A percentile compares a stretch with the other conserved stretches of the same genome.
Evolutionary conservation across 2,329 filamentous ascomycete species (phyloP).

Genomic region (Aspergillus amoenus): DNA sequence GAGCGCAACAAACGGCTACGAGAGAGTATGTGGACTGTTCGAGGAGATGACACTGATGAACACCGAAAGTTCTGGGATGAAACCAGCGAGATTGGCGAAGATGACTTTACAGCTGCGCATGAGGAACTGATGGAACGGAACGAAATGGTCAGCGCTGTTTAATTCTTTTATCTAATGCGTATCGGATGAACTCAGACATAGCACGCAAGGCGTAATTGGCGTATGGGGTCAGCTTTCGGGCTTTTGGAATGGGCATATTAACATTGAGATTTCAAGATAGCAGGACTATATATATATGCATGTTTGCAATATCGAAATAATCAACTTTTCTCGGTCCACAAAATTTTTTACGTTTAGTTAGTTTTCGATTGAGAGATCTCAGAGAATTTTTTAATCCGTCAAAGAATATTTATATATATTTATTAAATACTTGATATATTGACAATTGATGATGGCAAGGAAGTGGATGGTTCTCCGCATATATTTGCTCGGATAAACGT

Average conservation of each 20-base stretch:
- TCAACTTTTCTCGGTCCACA: background rate
- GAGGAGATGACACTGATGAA: conserved; percentile 65
- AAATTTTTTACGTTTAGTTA: background rate
- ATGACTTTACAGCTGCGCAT: conserved; percentile 73
- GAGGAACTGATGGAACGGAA: conserved; percentile 68
- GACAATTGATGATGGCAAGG: background rate
- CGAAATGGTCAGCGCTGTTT: conserved; percentile 39
- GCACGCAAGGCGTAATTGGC: background rate
- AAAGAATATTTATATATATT: background rate
- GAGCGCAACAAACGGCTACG: conserved; percentile 89
- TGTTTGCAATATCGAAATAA: background rate
- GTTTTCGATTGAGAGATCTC: background rate
- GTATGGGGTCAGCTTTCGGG: background rate
- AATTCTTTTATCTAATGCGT: background rate
- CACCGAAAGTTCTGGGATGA: conserved; percentile 83
- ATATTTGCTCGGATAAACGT: conserved; percentile 6
- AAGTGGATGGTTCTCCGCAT: background rate
- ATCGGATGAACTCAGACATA: background rate
- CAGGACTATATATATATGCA: background rate
- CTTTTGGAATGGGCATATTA: background rate
- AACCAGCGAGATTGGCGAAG: conserved; percentile 79
- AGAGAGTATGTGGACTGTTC: conserved; percentile 91
- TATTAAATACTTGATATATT: background rate
- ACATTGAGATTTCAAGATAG: background rate
- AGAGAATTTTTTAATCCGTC: background rate